These are phyloP conservation scores for Cystobasidium pallidum DNA, from an alignment of 1,284 basidiomycete genomes.

Conservation along the genomic window DNA sequence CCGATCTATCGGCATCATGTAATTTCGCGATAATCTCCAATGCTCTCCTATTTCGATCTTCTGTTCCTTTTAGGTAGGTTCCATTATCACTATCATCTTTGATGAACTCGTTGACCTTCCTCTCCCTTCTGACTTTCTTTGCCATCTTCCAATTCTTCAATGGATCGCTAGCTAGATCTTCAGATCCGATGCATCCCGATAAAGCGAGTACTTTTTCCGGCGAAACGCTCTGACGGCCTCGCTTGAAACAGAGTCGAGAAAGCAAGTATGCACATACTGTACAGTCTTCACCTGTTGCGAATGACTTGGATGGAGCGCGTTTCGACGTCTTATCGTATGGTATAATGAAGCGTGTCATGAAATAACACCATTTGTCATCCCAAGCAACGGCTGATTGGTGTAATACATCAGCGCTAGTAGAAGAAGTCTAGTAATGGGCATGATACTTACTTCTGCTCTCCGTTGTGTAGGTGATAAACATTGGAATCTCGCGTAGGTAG, in stretches of 20 bases:
- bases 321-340: conserved; percentile 41
- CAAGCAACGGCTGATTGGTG: conserved; percentile 36
- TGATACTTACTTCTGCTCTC: conserved; percentile 40
- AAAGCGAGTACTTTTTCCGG: conserved; percentile 30
- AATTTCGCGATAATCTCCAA: conserved; percentile 29
- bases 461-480: conserved; percentile 27
- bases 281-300: conserved; percentile 30
- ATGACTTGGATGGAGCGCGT: conserved; percentile 23
- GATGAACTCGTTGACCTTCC: conserved; percentile 17
- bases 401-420: neutral
- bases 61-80: conserved; percentile 18
- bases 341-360: conserved; percentile 42
- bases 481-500: conserved; percentile 1
- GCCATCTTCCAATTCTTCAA: conserved; percentile 29
- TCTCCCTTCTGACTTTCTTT: conserved; percentile 2
- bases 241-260: conserved; percentile 28
- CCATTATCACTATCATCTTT: conserved; percentile 10
- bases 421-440: no score
- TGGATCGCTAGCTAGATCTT: conserved; percentile 14
- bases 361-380: conserved; percentile 41
- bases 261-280: conserved; percentile 40
- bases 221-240: conserved; percentile 14
- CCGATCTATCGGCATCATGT: conserved; percentile 32
- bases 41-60: conserved; percentile 36
- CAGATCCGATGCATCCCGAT: conserved; percentile 31